Base-by-base conservation (phyloP, 768 basidiomycete genomes). In the Piloderma croceum region DNA sequence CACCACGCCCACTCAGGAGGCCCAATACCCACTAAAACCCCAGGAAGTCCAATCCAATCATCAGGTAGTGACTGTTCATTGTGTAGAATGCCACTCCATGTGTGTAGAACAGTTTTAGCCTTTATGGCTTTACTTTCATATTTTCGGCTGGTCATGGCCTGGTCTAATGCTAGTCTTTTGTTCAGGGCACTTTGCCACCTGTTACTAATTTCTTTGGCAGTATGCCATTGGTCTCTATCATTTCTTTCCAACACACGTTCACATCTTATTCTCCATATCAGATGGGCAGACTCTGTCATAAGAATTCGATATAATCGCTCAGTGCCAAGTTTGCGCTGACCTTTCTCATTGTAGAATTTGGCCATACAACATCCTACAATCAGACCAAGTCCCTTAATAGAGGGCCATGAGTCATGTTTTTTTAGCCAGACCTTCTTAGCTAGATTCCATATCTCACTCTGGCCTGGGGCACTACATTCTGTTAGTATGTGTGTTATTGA, bases 401-500 rank as follows among this genome's bases (percentile, higher is more conserved):
- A n/a, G n/a, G 43, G 47, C 31, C 33, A 35, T 1, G 12, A 1
- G 4, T 22, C 19, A 0, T 10, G n/a, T 17, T 37, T 42, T 18
- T 17, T 25, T 11, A 1, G n/a, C 40, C 43, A 47, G 7, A 50
- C 29, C 2, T 31, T 32, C 7, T 5, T 9, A 0, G 22, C 34
- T 0, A 53, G 39, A 7, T 18, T 5, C 54, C 50, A 49, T 4
- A 51, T 17, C n/a, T 23, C 3, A 11, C 10, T 5, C 11, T 34
- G 18, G 1, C 40, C 47, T 2, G 39, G 31, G 3, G 40, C 39
- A 2, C 25, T 4, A 25, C 57, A 58, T 1, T 43, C 7, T 0
- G 29, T 36, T 0, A 58, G 43, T 3, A 58, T 55, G 34, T 60
- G 58, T 1, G 27, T 39, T 32, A 56, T 42, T 0, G 47, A 42